These are phyloP conservation scores for Solioccasus polychromus DNA, from an alignment of 768 basidiomycete genomes.

Conservation along the genomic window DNA sequence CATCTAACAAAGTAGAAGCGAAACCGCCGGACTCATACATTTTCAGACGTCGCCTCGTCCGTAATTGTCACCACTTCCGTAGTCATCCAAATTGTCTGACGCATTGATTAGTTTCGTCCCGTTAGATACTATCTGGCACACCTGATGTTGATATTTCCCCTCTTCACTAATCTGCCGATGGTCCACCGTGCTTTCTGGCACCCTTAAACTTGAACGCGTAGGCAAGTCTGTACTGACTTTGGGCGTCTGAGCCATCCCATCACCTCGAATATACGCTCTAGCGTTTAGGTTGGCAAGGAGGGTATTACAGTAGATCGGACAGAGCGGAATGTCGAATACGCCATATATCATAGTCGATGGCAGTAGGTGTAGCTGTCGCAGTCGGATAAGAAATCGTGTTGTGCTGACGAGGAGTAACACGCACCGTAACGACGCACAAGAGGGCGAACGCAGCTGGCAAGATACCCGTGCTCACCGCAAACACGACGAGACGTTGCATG, in stretches of 20 bases:
- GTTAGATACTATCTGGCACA: no score
- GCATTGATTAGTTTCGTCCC: no score
- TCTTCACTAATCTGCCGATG: no score
- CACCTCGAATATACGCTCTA: slow-evolving; percentile 5
- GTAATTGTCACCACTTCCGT: no score
- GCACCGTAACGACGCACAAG: slow-evolving; percentile 41
- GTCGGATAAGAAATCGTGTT: not conserved
- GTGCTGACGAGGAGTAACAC: slow-evolving; percentile 24
- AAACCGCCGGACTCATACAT: no score
- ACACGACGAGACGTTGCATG: slow-evolving; percentile 9
- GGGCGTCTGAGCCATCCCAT: not conserved
- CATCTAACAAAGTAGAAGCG: no score
- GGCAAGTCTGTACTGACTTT: not conserved
- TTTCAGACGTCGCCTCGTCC: no score
- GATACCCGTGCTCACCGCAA: slow-evolving; percentile 30
- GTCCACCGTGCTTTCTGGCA: no score
- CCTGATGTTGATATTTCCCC: no score
- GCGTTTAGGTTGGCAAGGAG: slow-evolving; percentile 17
- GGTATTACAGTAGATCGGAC: slow-evolving; percentile 13
- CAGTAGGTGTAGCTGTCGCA: not conserved
- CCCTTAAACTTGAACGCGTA: no score
- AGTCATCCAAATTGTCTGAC: no score
- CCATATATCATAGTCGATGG: not conserved
- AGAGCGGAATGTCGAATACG: slow-evolving; percentile 2
- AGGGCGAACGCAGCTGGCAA: slow-evolving; percentile 50